Evolutionary conservation across 805 yeast species (phyloP).

Genomic region (Candida corydali): DNA sequence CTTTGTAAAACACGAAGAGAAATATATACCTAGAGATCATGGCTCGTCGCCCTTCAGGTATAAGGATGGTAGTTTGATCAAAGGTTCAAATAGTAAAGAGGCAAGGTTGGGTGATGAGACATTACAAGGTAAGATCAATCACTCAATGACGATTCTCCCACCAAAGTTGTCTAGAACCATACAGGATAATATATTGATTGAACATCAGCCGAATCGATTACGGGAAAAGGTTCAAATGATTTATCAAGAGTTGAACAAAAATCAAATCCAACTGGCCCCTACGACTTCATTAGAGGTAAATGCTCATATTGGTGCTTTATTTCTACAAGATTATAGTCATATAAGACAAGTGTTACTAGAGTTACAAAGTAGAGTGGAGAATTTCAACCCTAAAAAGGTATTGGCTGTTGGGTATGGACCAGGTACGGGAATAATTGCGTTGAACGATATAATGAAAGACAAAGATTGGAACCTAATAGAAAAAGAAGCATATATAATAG

Average conservation of each 20-base stretch:
- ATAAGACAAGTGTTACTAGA: slow-evolving; percentile 64
- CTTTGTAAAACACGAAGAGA: background rate
- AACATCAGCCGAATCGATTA: slow-evolving; percentile 60
- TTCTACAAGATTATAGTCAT: slow-evolving; percentile 77
- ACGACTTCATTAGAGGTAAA: slow-evolving; percentile 54
- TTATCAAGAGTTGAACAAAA: slow-evolving; percentile 47
- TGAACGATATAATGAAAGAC: slow-evolving; percentile 76
- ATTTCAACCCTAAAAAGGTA: slow-evolving; percentile 61
- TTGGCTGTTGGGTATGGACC: slow-evolving; percentile 89
- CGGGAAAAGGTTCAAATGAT: slow-evolving; percentile 58
- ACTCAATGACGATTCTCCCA: slow-evolving; percentile 54
- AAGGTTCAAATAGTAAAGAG: slow-evolving; percentile 44
- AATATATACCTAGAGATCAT: background rate
- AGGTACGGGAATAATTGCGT: slow-evolving; percentile 83
- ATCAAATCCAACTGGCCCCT: slow-evolving; percentile 50
- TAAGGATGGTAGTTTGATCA: slow-evolving; percentile 35
- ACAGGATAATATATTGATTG: slow-evolving; percentile 56
- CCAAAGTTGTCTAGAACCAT: slow-evolving; percentile 52
- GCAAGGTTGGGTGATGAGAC: slow-evolving; percentile 60
- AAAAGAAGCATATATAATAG: slow-evolving; percentile 71
- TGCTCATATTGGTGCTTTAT: slow-evolving; percentile 74
- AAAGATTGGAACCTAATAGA: slow-evolving; percentile 50
- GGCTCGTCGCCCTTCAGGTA: slow-evolving; percentile 21
- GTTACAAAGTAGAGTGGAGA: slow-evolving; percentile 46
- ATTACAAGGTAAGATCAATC: slow-evolving; percentile 49